A percentile compares a stretch with the other conserved stretches of the same genome.
phyloP scores from a whole-genome alignment of 139 green algal species.

The Pycnococcus provasolii region DNA sequence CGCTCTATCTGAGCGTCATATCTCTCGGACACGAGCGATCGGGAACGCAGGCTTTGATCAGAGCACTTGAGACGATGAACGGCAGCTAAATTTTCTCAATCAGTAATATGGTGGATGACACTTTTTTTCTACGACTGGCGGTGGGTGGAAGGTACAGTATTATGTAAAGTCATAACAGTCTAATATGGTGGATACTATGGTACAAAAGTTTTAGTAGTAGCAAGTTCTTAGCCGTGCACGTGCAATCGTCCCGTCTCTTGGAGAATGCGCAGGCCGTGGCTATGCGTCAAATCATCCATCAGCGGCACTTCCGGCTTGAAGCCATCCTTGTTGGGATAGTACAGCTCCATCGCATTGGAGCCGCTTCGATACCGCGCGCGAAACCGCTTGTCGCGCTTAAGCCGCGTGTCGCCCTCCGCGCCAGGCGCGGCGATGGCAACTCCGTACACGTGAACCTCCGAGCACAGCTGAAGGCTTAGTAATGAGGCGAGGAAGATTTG shows the following conservation, averaged over 20 bases:
- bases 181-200: too few species aligned
- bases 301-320: slow-evolving; percentile 11
- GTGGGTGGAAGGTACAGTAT: too few species aligned
- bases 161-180: too few species aligned
- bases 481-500: slow-evolving; percentile 1
- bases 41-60: slow-evolving; percentile 27
- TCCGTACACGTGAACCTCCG: slow-evolving; percentile 11
- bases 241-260: background rate
- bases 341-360: background rate
- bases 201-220: too few species aligned
- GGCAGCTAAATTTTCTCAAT: background rate
- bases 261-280: slow-evolving; percentile 17
- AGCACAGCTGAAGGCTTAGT: slow-evolving; percentile 7
- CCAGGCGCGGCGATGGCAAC: background rate
- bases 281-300: slow-evolving; percentile 15
- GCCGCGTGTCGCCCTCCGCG: background rate
- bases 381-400: background rate
- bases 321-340: slow-evolving; percentile 8
- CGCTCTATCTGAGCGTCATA: slow-evolving; percentile 22
- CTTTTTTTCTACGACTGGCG: too few species aligned
- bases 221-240: too few species aligned
- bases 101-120: too few species aligned
- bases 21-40: slow-evolving; percentile 20
- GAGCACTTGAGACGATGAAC: slow-evolving; percentile 28
- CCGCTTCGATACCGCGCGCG: background rate